Base-by-base conservation (phyloP, 768 basidiomycete genomes). In the Agrocybe praecox region DNA sequence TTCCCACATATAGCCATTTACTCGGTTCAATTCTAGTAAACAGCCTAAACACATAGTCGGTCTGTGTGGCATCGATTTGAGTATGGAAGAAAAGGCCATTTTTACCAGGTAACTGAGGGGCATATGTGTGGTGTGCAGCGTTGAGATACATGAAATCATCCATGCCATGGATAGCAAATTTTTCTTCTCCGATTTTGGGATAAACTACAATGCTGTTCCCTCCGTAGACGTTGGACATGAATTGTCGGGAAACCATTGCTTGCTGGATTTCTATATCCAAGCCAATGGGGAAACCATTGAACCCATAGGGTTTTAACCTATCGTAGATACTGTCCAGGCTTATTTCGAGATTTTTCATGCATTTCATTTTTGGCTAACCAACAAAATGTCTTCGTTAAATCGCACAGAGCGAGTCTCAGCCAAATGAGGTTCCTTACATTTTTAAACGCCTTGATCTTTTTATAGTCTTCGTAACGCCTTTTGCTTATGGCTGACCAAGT, bases 1-100 rank as follows among this genome's bases (percentile, higher is more conserved):
- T 73, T 15, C 74, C 80, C 49, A 57, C 56, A n/a, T 71, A 65
- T 7, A 67, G 78, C 60, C 76, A 79, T 14, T 46, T 32, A 21
- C 59, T 58, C 4, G 63, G 72, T 43, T 63, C 74, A 14, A 67
- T 67, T 12, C 72, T 67, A 0, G 67, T 75, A 12, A 60, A 56
- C 0, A 26, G 77, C 73, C 67, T 66, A 67, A 47, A 26, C 58
- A 15, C 56, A 61, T 8, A 76, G 10, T 43, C 40, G 1, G 18
- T 24, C 1, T 26, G 52, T 6, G 2, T 1, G 23, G 11, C 15
- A 22, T 22, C 32, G 26, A 40, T 22, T 19, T 56, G 49, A 32
- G 56, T 46, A 29, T 43, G 44, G 22, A 66, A 69, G 33, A 65
- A 72, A 7, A 75, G 55, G 0, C 73, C 74, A 17, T 67, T 61